Evolutionary conservation across 129 eudicot genomes (phyloP).

Genomic region (Logfia minima): DNA sequence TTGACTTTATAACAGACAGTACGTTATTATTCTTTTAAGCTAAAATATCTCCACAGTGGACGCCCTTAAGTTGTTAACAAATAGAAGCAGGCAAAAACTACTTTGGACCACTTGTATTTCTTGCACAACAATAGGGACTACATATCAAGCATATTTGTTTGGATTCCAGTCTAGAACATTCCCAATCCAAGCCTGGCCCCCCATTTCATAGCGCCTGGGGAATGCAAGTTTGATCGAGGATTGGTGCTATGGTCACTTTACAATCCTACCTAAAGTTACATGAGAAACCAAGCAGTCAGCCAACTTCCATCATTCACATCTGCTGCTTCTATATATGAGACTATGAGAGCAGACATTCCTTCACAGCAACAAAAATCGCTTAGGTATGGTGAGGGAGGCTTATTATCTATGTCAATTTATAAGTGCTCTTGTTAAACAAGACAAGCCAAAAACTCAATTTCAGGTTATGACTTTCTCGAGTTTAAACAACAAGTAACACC

Average conservation of each 20-base stretch:
- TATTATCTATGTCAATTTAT: constrained; percentile 4
- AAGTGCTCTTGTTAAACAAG: background rate
- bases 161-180: background rate
- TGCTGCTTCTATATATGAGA: constrained; percentile 11
- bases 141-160: background rate
- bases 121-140: background rate
- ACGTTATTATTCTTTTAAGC: background rate
- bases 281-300: constrained; percentile 20
- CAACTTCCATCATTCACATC: constrained; percentile 5
- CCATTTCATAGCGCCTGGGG: too few species aligned
- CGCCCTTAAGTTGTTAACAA: background rate
- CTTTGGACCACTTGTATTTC: constrained; percentile 10
- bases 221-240: too few species aligned
- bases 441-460: constrained; percentile 4
- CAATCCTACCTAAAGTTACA: constrained; percentile 18
- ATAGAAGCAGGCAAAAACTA: background rate
- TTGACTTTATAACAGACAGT: background rate
- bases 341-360: background rate
- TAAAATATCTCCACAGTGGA: background rate
- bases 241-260: constrained; percentile 1
- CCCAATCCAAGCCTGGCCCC: background rate
- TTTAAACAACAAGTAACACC: constrained; percentile 13
- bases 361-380: background rate
- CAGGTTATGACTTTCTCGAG: constrained; percentile 7
- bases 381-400: constrained; percentile 9